These are phyloP conservation scores for Priceomyces fermenticarens DNA, from an alignment of 805 yeast genomes.

Conservation along the genomic window DNA sequence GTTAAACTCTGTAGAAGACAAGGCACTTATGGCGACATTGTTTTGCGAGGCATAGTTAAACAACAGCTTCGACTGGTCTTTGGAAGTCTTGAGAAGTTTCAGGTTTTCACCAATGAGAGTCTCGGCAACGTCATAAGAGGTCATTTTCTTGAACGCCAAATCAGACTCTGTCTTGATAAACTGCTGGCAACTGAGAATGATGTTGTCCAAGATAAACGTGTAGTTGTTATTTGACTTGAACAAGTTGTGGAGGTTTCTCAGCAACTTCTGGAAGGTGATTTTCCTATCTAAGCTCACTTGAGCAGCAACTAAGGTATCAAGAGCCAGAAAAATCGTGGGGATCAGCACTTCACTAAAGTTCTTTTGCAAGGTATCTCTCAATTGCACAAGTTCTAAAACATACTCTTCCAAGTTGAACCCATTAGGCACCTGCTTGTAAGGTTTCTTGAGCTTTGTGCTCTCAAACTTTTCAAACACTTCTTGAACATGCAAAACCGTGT, in stretches of 20 bases:
- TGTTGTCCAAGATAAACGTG: conserved; percentile 34
- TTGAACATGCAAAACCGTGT: conserved; percentile 51
- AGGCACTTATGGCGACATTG: conserved; percentile 4
- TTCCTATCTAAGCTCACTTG: conserved; percentile 17
- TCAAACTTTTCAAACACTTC: conserved; percentile 45
- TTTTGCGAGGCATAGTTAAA: conserved; percentile 1
- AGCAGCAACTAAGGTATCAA: conserved; percentile 13
- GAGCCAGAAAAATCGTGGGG: conserved; percentile 12
- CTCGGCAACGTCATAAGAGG: conserved; percentile 1
- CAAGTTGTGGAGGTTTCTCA: conserved; percentile 26
- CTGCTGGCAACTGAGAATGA: conserved; percentile 24
- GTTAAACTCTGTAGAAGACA: conserved; percentile 12
- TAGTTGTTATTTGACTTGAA: conserved; percentile 31
- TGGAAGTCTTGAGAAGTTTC: conserved; percentile 9
- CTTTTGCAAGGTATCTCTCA: conserved; percentile 16
- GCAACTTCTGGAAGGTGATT: conserved; percentile 22
- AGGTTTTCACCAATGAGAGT: conserved; percentile 14
- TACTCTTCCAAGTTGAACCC: conserved; percentile 32
- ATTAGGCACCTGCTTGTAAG: conserved; percentile 31
- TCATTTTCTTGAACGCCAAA: conserved; percentile 8
- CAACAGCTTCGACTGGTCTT: conserved; percentile 6
- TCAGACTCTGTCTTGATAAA: conserved; percentile 23
- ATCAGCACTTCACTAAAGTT: conserved; percentile 14
- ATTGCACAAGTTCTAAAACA: conserved; percentile 23
- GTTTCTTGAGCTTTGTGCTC: conserved; percentile 8